phyloP scores from a whole-genome alignment of 257 asterid species.

The Solanum verrucosum region DNA sequence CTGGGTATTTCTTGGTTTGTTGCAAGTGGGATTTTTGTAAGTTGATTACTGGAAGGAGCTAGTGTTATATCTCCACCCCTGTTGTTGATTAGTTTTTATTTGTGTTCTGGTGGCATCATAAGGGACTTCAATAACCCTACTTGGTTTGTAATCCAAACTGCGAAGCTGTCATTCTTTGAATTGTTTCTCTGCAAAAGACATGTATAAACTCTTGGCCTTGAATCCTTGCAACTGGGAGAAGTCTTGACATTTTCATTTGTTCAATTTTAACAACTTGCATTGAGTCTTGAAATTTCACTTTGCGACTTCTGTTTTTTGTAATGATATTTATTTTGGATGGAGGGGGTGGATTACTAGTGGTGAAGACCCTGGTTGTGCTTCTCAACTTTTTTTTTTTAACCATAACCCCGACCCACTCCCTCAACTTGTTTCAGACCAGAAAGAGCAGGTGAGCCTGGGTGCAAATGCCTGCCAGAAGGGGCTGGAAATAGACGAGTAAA shows the following conservation, averaged over 20 bases:
- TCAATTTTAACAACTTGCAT: not conserved
- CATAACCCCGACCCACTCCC: not conserved
- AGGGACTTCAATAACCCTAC: not conserved
- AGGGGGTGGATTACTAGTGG: not conserved
- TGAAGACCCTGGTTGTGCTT: not conserved
- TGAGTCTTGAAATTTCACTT: not conserved
- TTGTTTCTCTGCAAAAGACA: not conserved
- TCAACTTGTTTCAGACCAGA: not conserved
- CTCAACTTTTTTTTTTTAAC: not conserved
- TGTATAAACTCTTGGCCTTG: not conserved
- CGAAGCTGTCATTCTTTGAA: not conserved
- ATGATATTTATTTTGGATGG: not conserved
- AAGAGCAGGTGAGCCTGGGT: not conserved
- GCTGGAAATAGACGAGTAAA: not conserved
- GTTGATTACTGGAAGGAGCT: not conserved
- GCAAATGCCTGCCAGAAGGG: not conserved
- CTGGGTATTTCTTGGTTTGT: not conserved
- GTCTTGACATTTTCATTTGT: not conserved
- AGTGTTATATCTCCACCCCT: not conserved
- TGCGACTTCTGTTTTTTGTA: not conserved
- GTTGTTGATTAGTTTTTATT: not conserved
- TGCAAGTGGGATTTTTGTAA: not conserved
- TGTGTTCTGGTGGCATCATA: not conserved
- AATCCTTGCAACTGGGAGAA: not conserved
- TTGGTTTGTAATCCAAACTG: not conserved